phyloP scores from a whole-genome alignment of 129 eudicot species.

The Oenanthe sinensis region DNA sequence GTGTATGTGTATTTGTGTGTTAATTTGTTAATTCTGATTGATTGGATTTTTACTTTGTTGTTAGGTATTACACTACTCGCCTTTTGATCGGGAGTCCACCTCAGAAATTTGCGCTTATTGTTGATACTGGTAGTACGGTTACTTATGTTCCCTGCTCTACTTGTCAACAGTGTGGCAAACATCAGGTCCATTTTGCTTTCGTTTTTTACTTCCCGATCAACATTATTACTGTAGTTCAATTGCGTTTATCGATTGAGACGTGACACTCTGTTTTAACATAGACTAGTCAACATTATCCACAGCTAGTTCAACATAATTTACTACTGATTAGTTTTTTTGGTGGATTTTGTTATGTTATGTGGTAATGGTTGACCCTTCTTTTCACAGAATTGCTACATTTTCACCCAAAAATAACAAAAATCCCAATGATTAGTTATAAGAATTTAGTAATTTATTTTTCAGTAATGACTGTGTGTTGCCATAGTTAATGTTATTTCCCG shows the following conservation, averaged over 20 bases:
- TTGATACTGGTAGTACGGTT: conserved; percentile 91
- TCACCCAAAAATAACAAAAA: too few species aligned
- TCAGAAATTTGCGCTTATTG: conserved; percentile 77
- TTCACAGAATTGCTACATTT: background rate
- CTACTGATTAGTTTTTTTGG: background rate
- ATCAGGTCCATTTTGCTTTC: conserved; percentile 44
- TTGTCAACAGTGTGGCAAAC: conserved; percentile 95
- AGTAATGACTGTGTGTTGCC: background rate
- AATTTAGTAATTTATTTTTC: background rate
- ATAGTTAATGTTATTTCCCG: background rate
- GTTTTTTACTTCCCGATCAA: too few species aligned
- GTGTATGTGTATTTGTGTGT: background rate
- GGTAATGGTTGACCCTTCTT: too few species aligned
- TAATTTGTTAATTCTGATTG: background rate
- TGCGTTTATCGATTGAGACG: background rate
- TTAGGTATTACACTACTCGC: conserved; percentile 83
- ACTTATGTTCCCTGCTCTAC: conserved; percentile 94
- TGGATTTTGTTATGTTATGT: background rate
- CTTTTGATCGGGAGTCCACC: conserved; percentile 88
- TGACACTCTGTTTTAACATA: too few species aligned
- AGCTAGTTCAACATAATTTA: background rate
- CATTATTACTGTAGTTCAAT: background rate
- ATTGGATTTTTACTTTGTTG: conserved; percentile 16
- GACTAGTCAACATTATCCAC: too few species aligned
- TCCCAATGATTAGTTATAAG: background rate